These are phyloP conservation scores for Echeveria elegans DNA, from an alignment of 164 flowering plant species.

Conservation along the genomic window DNA sequence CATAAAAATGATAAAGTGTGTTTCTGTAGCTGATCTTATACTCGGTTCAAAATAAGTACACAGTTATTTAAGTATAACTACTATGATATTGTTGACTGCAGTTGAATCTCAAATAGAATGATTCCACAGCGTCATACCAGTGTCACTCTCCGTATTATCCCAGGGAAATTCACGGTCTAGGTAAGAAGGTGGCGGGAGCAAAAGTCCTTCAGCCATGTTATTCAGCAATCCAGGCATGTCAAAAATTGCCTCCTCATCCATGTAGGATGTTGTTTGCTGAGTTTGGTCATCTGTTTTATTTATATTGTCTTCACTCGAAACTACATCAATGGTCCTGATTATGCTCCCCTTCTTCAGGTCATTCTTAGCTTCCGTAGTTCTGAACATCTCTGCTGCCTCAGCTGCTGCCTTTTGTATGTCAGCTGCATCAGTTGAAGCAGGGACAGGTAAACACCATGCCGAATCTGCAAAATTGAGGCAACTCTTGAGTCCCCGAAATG, in stretches of 20 bases:
- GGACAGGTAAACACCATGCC: slow-evolving; percentile 4
- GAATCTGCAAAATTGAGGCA: slow-evolving; percentile 7
- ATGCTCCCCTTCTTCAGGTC: slow-evolving; percentile 1
- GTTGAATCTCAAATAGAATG: neutral
- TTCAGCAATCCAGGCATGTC: slow-evolving; percentile 3
- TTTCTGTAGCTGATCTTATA: neutral
- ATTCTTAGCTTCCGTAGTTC: neutral
- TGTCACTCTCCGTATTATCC: neutral
- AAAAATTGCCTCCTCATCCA: slow-evolving; percentile 4
- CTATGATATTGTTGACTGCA: neutral
- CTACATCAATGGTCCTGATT: neutral
- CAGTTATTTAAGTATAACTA: neutral
- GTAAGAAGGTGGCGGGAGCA: slow-evolving; percentile 7
- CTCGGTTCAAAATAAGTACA: slow-evolving; percentile 5
- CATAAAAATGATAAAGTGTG: too few species aligned
- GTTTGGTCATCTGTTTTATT: neutral
- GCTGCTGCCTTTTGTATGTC: slow-evolving; percentile 10
- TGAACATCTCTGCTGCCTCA: slow-evolving; percentile 4
- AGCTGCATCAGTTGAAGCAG: slow-evolving; percentile 2
- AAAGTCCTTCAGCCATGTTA: slow-evolving; percentile 9
- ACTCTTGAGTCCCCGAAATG: slow-evolving; percentile 12
- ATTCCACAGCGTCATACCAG: neutral
- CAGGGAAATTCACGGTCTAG: neutral
- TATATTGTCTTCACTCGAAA: neutral
- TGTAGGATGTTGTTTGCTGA: neutral